Percentiles rank a stretch among this genome's conserved stretches.
phyloP scores from a whole-genome alignment of 768 basidiomycete genomes.

The Plicaturopsis crispa region DNA sequence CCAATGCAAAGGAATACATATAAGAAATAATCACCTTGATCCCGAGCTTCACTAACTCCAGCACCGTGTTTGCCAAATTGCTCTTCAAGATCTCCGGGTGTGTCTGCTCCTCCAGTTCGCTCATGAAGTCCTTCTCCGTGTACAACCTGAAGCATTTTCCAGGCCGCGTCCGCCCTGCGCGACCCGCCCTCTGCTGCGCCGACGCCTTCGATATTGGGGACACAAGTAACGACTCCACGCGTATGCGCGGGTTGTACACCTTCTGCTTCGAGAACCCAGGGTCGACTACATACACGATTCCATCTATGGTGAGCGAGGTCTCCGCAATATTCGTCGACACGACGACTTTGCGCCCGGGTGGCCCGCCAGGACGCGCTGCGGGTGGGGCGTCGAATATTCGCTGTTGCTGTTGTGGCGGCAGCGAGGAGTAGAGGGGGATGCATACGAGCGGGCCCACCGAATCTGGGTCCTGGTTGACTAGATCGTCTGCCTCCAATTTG shows the following conservation, averaged over 20 bases:
- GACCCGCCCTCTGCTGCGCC: constrained; percentile 92
- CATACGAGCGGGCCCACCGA: constrained; percentile 83
- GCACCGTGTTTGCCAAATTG: constrained; percentile 88
- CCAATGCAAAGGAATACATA: constrained; percentile 1
- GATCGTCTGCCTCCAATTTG: constrained; percentile 82
- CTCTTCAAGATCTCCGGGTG: constrained; percentile 93
- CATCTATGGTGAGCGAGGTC: constrained; percentile 95
- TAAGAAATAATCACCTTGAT: constrained; percentile 51
- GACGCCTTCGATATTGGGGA: constrained; percentile 96
- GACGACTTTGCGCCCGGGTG: constrained; percentile 89
- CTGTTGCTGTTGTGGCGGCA: constrained; percentile 93
- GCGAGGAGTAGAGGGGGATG: constrained; percentile 90
- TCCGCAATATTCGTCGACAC: constrained; percentile 97
- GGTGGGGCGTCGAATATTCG: constrained; percentile 86
- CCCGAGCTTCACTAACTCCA: constrained; percentile 92
- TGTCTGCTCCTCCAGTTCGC: constrained; percentile 93
- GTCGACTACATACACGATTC: constrained; percentile 99
- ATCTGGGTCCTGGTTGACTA: constrained; percentile 61
- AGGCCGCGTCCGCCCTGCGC: constrained; percentile 91
- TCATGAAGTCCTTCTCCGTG: constrained; percentile 96
- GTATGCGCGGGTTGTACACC: constrained; percentile 95
- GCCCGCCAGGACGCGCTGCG: constrained; percentile 51
- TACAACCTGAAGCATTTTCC: constrained; percentile 97
- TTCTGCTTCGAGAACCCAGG: constrained; percentile 98
- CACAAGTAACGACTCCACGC: constrained; percentile 90